Conservation (phyloP, 805 yeast species). For the Lipomyces sp. region DNA sequence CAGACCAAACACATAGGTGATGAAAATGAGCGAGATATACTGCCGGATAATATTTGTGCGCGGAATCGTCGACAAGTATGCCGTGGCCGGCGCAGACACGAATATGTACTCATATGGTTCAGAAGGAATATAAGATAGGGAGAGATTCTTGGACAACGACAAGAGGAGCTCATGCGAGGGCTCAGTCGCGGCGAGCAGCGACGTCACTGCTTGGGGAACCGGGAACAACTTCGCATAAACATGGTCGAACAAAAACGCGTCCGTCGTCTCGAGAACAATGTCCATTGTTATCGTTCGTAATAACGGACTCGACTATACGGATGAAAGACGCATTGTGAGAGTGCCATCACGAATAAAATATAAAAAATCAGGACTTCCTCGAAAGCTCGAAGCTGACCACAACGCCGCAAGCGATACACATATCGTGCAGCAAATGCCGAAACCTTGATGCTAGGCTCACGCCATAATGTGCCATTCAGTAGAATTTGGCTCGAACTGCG, state of each 20-base stretch:
- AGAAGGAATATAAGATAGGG: conserved; percentile 28
- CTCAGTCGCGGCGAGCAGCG: conserved; percentile 50
- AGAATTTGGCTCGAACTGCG: too few relatives aligned
- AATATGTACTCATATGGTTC: conserved; percentile 32
- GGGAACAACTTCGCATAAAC: conserved; percentile 75
- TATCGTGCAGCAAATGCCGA: too few relatives aligned
- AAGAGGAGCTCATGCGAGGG: conserved; percentile 54
- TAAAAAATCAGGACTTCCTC: too few relatives aligned
- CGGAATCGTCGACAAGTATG: conserved; percentile 60
- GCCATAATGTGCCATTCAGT: too few relatives aligned
- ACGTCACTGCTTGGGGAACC: conserved; percentile 28
- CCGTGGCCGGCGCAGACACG: conserved; percentile 24
- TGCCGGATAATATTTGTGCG: conserved; percentile 80
- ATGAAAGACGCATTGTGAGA: neutral
- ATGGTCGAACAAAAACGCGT: conserved; percentile 73
- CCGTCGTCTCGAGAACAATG: conserved; percentile 80
- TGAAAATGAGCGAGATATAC: conserved; percentile 61
- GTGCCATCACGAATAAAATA: too few relatives aligned
- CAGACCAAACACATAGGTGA: conserved; percentile 87
- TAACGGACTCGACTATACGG: neutral
- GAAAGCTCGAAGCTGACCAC: neutral
- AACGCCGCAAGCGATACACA: too few relatives aligned
- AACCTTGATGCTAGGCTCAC: too few relatives aligned
- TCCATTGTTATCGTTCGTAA: conserved; percentile 64
- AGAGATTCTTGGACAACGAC: conserved; percentile 51